Conservation (phyloP, 139 green algal species). For the Mychonastes homosphaera region DNA sequence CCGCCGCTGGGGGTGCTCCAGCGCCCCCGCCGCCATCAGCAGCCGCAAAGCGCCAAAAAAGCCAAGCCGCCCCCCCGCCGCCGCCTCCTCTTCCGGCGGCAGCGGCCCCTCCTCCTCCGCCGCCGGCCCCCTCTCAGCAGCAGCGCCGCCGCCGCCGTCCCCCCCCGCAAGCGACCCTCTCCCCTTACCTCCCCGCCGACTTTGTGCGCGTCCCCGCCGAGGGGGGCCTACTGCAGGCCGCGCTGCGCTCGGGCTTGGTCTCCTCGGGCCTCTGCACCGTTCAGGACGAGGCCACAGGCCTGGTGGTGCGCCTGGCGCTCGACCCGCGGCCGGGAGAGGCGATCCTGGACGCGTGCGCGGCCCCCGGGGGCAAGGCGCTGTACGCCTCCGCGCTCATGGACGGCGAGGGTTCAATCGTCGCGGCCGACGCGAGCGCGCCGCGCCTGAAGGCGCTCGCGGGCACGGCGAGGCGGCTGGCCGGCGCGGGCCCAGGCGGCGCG, state of each 20-base stretch:
- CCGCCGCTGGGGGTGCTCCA: too few species aligned
- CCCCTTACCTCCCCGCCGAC: conserved; percentile 42
- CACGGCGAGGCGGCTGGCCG: conserved; percentile 11
- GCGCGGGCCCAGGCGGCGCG: too few species aligned
- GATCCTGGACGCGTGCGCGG: conserved; percentile 79
- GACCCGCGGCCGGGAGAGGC: conserved; percentile 62
- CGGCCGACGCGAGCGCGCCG: conserved; percentile 30
- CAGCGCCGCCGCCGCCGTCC: too few species aligned
- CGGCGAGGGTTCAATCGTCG: conserved; percentile 32
- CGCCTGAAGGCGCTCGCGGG: conserved; percentile 36
- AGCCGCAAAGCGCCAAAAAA: too few species aligned
- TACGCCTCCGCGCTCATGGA: conserved; percentile 63
- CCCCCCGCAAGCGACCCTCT: conserved; percentile 22
- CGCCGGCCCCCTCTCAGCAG: too few species aligned
- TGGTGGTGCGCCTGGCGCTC: conserved; percentile 66
- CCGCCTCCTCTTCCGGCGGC: too few species aligned
- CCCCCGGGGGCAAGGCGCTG: conserved; percentile 78
- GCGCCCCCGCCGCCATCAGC: too few species aligned
- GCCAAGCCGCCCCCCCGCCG: too few species aligned
- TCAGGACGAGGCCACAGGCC: conserved; percentile 72
- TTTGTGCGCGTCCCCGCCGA: conserved; percentile 53
- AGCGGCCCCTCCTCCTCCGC: too few species aligned
- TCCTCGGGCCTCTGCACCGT: conserved; percentile 24
- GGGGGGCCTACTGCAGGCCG: conserved; percentile 50
- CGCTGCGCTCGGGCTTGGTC: conserved; percentile 39